Conservation (phyloP, 169 alveolate genomes). For the Plasmodium gonderi region DNA sequence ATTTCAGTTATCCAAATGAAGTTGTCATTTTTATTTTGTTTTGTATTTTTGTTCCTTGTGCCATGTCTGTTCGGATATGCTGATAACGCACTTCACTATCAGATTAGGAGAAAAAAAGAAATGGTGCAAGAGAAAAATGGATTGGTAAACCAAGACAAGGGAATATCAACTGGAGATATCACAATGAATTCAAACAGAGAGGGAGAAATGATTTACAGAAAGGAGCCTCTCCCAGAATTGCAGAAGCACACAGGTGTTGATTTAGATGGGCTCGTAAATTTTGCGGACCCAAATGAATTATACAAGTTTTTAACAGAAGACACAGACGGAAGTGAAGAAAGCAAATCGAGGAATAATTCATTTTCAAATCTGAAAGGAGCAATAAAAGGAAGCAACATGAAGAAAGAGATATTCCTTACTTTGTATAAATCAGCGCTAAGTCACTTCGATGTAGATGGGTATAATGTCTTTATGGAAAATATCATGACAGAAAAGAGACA, state of each 20-base stretch:
- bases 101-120: neutral
- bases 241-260: neutral
- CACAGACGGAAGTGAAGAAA: neutral
- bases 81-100: neutral
- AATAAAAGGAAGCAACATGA: neutral
- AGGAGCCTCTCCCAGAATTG: neutral
- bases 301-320: slow-evolving; percentile 12
- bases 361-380: neutral
- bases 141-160: too few relatives aligned
- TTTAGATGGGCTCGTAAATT: neutral
- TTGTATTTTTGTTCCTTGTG: too few relatives aligned
- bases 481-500: slow-evolving; percentile 21
- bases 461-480: slow-evolving; percentile 75
- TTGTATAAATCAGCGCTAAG: slow-evolving; percentile 76
- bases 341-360: neutral
- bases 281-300: slow-evolving; percentile 46
- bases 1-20: neutral
- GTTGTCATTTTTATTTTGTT: too few relatives aligned
- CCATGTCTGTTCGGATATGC: neutral
- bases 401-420: slow-evolving; percentile 23
- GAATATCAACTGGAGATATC: too few relatives aligned
- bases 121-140: too few relatives aligned
- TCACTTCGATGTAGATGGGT: slow-evolving; percentile 79
- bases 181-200: too few relatives aligned
- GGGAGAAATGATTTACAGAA: neutral